Percentiles rank a stretch among this genome's conserved stretches.
Conservation (phyloP, 495 filamentous ascomycete genomes). For the Penicillium longicatenatum region DNA sequence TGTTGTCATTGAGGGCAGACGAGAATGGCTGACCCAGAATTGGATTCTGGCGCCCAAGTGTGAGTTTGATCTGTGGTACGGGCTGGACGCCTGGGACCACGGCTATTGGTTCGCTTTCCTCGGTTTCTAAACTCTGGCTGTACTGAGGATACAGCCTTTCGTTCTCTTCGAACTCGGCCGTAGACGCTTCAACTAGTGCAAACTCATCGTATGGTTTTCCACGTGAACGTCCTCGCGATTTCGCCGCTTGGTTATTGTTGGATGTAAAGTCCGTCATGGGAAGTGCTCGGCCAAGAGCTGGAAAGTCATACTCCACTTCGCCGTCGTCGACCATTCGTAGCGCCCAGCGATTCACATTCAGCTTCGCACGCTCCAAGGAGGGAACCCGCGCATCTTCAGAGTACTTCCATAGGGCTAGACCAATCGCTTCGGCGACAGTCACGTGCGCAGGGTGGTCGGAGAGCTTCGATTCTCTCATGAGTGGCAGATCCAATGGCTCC, state of each 20-base stretch:
- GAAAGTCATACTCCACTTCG: conserved; percentile 96
- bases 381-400: conserved; percentile 79
- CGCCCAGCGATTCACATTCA: conserved; percentile 90
- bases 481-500: conserved; percentile 73
- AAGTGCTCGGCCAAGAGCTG: conserved; percentile 76
- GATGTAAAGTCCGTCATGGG: conserved; percentile 85
- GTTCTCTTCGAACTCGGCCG: conserved; percentile 76
- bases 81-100: conserved; percentile 43
- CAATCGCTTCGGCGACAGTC: conserved; percentile 88
- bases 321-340: conserved; percentile 94
- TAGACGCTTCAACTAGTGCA: conserved; percentile 79
- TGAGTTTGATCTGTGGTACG: conserved; percentile 29
- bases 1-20: conserved; percentile 56
- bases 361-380: conserved; percentile 62
- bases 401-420: conserved; percentile 84
- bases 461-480: conserved; percentile 74
- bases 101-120: conserved; percentile 39
- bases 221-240: conserved; percentile 66
- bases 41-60: conserved; percentile 54
- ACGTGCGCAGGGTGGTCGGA: conserved; percentile 66
- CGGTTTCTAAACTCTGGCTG: conserved; percentile 56
- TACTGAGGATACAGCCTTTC: conserved; percentile 71
- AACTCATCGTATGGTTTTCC: conserved; percentile 93
- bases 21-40: conserved; percentile 55
- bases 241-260: conserved; percentile 74